A percentile compares a stretch with the other conserved stretches of the same genome.
These are phyloP conservation scores for Talaromyces amestolkiae DNA, from an alignment of 2,329 filamentous ascomycete genomes.

Conservation along the genomic window DNA sequence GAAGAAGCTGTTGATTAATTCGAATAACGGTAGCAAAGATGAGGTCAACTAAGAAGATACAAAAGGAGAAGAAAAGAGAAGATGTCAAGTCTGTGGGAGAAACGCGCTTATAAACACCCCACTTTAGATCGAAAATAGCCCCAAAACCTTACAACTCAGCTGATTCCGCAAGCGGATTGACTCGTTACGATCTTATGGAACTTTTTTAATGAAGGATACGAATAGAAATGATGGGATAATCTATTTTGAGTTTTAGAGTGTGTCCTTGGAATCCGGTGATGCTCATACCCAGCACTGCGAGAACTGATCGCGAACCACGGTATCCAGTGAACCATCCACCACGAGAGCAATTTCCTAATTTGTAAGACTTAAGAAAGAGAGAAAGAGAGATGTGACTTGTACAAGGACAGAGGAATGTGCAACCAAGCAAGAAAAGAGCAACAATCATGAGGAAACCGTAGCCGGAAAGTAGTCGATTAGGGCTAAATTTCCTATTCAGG, in stretches of 20 bases:
- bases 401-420: neutral
- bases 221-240: neutral
- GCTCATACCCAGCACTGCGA: neutral
- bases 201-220: neutral
- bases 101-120: neutral
- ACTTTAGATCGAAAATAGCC: neutral
- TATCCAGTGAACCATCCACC: neutral
- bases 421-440: neutral
- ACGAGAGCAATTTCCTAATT: neutral
- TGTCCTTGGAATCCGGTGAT: neutral
- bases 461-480: neutral
- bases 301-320: neutral
- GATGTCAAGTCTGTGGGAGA: neutral
- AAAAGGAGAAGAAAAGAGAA: neutral
- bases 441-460: neutral
- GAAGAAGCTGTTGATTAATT: neutral
- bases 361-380: neutral
- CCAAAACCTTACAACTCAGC: neutral
- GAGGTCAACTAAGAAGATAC: neutral
- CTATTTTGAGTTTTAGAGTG: neutral
- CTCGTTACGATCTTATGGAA: neutral
- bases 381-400: neutral
- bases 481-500: conserved; percentile 11
- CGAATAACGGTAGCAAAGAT: neutral
- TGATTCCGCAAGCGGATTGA: neutral